These are phyloP conservation scores for Fusarium staphyleae DNA, from an alignment of 2,329 filamentous ascomycete species.

Conservation along the genomic window DNA sequence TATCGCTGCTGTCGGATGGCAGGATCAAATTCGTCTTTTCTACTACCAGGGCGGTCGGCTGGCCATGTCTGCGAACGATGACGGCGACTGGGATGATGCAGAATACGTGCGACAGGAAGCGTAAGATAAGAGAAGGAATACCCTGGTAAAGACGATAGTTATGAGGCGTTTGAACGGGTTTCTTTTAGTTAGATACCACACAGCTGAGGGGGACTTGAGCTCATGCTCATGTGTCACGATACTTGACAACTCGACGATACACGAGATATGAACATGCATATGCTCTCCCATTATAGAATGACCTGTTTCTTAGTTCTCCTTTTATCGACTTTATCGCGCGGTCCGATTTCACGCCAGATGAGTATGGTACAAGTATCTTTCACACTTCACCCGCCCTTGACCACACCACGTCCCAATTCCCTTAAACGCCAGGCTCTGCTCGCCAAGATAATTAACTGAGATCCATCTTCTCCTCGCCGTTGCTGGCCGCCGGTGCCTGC, in stretches of 20 bases:
- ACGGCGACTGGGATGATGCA: constrained; percentile 8
- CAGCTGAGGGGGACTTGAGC: neutral
- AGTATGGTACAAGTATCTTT: constrained; percentile 43
- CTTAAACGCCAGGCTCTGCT: constrained; percentile 44
- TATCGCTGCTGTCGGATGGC: constrained; percentile 25
- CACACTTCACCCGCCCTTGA: constrained; percentile 29
- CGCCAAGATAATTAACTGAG: constrained; percentile 47
- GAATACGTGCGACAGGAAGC: neutral
- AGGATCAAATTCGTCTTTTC: constrained; percentile 21
- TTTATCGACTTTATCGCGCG: constrained; percentile 20
- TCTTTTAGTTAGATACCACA: constrained; percentile 1
- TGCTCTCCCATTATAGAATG: constrained; percentile 18
- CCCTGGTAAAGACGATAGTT: neutral
- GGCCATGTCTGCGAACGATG: constrained; percentile 15
- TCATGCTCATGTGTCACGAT: neutral
- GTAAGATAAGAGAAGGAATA: neutral
- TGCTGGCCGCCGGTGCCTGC: constrained; percentile 24
- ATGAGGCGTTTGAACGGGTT: neutral
- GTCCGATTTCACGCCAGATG: constrained; percentile 40
- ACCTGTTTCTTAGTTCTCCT: constrained; percentile 18
- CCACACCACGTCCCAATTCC: constrained; percentile 29
- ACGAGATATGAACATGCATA: neutral
- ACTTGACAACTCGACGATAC: neutral
- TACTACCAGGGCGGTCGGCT: constrained; percentile 25
- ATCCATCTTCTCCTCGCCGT: constrained; percentile 57